phyloP scores from a whole-genome alignment of 139 green algal species.

The Micractinium conductrix region DNA sequence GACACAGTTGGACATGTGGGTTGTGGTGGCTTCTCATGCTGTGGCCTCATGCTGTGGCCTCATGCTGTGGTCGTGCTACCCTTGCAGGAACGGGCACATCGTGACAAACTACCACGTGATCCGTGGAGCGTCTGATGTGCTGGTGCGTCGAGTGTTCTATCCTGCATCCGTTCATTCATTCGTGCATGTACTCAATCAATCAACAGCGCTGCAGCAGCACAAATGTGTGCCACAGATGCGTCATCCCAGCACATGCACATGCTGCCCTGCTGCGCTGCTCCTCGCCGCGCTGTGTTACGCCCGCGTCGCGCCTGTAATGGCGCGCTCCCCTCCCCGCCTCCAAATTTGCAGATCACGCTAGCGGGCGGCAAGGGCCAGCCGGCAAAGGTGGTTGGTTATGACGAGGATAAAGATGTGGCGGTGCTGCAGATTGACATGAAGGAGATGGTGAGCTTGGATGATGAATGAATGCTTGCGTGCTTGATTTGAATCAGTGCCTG shows the following conservation, averaged over 20 bases:
- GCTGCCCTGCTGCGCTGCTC: too few relatives aligned
- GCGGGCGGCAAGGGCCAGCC: constrained; percentile 64
- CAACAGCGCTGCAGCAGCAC: too few relatives aligned
- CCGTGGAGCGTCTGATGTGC: constrained; percentile 50
- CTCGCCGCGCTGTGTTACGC: too few relatives aligned
- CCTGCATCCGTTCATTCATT: too few relatives aligned
- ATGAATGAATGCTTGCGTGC: background rate
- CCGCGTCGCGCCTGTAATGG: background rate
- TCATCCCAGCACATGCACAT: too few relatives aligned
- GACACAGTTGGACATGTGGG: too few relatives aligned
- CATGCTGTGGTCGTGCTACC: too few relatives aligned
- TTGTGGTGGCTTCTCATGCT: too few relatives aligned
- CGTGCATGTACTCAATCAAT: too few relatives aligned
- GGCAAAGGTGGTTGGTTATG: constrained; percentile 77
- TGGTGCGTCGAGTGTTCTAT: constrained; percentile 34
- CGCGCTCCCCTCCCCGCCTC: background rate
- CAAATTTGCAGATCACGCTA: constrained; percentile 62
- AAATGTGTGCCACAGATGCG: too few relatives aligned
- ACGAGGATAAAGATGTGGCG: constrained; percentile 79
- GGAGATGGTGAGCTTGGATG: background rate
- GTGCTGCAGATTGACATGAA: constrained; percentile 68
- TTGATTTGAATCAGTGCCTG: constrained; percentile 23
- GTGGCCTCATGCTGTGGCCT: too few relatives aligned
- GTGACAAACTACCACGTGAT: constrained; percentile 84
- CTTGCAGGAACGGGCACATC: constrained; percentile 80